A percentile compares a stretch with the other conserved stretches of the same genome.
phyloP scores from a whole-genome alignment of 1,284 basidiomycete genomes.

The Cryptococcus hybrid region DNA sequence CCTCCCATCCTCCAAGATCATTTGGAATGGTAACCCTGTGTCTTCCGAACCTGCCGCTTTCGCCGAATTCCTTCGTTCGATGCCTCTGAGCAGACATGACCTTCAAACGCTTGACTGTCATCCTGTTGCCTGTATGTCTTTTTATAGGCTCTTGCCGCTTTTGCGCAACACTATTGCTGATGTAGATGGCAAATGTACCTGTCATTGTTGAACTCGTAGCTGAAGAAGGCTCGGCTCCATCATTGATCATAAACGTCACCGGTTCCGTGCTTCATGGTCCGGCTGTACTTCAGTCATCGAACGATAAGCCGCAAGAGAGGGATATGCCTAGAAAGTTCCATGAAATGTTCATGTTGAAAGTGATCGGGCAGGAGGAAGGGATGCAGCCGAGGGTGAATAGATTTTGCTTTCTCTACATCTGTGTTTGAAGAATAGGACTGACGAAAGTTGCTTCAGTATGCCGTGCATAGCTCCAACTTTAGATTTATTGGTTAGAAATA shows the following conservation, averaged over 20 bases:
- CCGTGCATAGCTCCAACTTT: slow-evolving; percentile 43
- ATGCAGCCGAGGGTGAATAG: slow-evolving; percentile 41
- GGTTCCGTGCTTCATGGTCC: slow-evolving; percentile 45
- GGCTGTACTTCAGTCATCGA: slow-evolving; percentile 19
- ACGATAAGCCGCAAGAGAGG: slow-evolving; percentile 7
- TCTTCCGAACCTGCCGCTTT: slow-evolving; percentile 20
- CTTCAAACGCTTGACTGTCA: slow-evolving; percentile 46
- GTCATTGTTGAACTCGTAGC: slow-evolving; percentile 1
- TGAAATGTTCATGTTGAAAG: slow-evolving; percentile 43
- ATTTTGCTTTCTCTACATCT: not conserved
- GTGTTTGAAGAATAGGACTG: not conserved
- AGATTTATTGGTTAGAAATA: slow-evolving; percentile 38
- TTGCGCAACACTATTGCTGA: not conserved
- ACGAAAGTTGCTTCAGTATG: slow-evolving; percentile 26
- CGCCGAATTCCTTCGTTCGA: slow-evolving; percentile 32
- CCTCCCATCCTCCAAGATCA: slow-evolving; percentile 36
- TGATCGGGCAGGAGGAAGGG: slow-evolving; percentile 34
- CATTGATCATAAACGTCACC: slow-evolving; percentile 41
- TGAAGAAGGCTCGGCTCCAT: slow-evolving; percentile 28
- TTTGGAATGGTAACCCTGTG: slow-evolving; percentile 46
- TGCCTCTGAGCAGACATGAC: slow-evolving; percentile 43
- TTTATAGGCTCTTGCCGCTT: not conserved
- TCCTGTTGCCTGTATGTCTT: slow-evolving; percentile 31
- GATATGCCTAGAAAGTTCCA: slow-evolving; percentile 44
- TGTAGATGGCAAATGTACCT: not conserved